Evolutionary conservation across 495 filamentous ascomycete species (phyloP), one percentile per base, ranked within the genome.

Genomic region (Talaromyces wortmannii): DNA sequence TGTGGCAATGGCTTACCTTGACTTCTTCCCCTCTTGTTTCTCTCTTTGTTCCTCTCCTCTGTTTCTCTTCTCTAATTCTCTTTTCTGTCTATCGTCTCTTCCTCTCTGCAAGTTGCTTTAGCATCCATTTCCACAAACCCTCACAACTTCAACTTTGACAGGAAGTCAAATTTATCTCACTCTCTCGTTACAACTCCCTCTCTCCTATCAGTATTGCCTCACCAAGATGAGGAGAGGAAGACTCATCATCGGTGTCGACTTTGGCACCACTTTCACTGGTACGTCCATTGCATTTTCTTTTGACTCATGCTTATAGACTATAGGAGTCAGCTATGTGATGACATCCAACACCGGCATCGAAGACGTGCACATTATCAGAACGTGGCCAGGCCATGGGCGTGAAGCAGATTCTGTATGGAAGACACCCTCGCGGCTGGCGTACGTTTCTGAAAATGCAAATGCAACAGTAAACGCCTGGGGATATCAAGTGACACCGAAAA

Each of bases 181-280:
- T 23, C 4, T 23, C 23, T 23, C 23, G 23, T 23, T 23, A 23
- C 23, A 23, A 23, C 23, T 23, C 4, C 23, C 4, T 4, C 23
- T 23, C 23, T 23, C 4, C 4, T 23, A 23, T 23, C 23, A 23
- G 4, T 2, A 2, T 23, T 23, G 23, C 23, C 23, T 23, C 23
- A 23, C 23, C 36, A 13, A 2, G 36, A 40, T 40, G 36, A 40
- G 2, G 13, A 40, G 13, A 13, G 8, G 13, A 10, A 48, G 7
- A 31, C 58, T 75, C 3, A 57, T 73, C n/a, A 59, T 76, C 48
- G 70, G 64, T 12, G 64, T 78, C 31, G 75, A 78, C 57, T 78
- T 75, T 48, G 75, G 73, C 16, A 78, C 75, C 8, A 78, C 73
- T 5, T 76, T 64, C 43, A 64, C 65, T 50, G 50, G 61, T 59